A percentile compares a stretch with the other conserved stretches of the same genome.
These are phyloP conservation scores for Vitis hybrid DNA, from an alignment of 177 flowering plant genomes.

Conservation along the genomic window DNA sequence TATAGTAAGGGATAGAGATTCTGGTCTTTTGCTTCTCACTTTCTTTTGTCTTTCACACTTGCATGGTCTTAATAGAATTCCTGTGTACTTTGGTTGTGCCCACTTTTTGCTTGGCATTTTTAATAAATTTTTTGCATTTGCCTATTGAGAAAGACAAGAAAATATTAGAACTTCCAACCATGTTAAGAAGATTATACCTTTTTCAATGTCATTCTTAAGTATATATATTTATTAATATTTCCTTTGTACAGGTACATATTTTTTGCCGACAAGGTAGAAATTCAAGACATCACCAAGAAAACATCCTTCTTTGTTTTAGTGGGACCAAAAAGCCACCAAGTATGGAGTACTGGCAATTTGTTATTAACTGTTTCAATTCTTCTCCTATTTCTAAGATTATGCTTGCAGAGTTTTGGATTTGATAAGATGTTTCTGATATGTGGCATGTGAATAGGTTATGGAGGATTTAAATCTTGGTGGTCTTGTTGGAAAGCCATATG, in stretches of 20 bases:
- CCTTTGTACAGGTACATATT: constrained; percentile 66
- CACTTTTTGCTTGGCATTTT: no score
- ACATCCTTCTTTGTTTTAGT: constrained; percentile 66
- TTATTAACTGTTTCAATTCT: not conserved
- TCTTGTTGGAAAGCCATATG: constrained; percentile 80
- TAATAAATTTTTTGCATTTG: no score
- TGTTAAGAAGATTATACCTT: no score
- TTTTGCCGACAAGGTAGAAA: constrained; percentile 80
- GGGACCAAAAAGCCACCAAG: constrained; percentile 83
- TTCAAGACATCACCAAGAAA: constrained; percentile 68
- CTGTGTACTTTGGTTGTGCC: no score
- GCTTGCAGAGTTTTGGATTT: constrained; percentile 7
- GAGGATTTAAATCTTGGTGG: constrained; percentile 58
- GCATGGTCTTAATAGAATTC: no score
- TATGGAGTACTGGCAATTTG: constrained; percentile 23
- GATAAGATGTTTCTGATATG: constrained; percentile 5
- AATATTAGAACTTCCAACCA: no score
- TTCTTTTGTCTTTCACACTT: no score
- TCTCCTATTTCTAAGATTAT: not conserved
- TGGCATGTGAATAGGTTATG: constrained; percentile 50
- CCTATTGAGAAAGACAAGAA: no score
- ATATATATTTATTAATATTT: not conserved
- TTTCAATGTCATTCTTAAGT: no score
- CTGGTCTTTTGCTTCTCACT: no score
- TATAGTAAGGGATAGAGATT: no score